Evolutionary conservation across 768 basidiomycete genomes (phyloP), one percentile per base, ranked within the genome.

Genomic region (Udeniomyces megalosporus): DNA sequence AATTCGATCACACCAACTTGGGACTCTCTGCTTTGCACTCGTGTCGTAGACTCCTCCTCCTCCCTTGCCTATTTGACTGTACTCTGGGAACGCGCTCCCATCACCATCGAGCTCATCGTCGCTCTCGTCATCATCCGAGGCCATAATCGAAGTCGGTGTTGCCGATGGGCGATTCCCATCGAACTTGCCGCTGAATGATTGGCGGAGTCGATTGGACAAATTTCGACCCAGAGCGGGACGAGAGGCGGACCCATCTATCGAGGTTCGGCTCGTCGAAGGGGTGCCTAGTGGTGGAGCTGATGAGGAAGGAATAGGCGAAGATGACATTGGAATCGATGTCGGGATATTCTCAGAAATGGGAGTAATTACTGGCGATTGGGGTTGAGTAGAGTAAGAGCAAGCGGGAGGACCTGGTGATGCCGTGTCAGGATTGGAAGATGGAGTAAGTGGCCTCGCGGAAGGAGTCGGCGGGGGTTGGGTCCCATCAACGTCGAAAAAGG

Each of bases 81-180:
- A 26, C 22, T 20, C 53, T n/a, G 35, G 4, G 35, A n/a, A 35
- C 17, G 15, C 31, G 31, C 15, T 5, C 28, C 42, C 1, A 20
- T 47, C 15, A 22, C n/a, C 48, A 15, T 49, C 38, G 29, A 22
- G 15, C 49, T 29, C 26, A 17, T 49, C 4, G 20, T 54, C 58
- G 45, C 44, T 58, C 24, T 52, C 58, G n/a, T n/a, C n/a, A 31
- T 65, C 63, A 14, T 63, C 61, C 17, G 61, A 56, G 60, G 47
- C 60, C 12, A 52, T 51, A 31, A 52, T 51, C 8, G 60, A 52
- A 14, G 31, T 52, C 0, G 53, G 44, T 2, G 47, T 14, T 26
- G 22, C 44, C 1, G 34, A 46, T 26, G 46, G 44, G 26, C 53
- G 22, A 22, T n/a, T 28, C 10, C 55, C 62, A 4, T 57, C 49